Percentiles rank a stretch among this genome's conserved stretches.
Evolutionary conservation across 2,329 filamentous ascomycete species (phyloP).

Genomic region (Hypoxylon sp.): DNA sequence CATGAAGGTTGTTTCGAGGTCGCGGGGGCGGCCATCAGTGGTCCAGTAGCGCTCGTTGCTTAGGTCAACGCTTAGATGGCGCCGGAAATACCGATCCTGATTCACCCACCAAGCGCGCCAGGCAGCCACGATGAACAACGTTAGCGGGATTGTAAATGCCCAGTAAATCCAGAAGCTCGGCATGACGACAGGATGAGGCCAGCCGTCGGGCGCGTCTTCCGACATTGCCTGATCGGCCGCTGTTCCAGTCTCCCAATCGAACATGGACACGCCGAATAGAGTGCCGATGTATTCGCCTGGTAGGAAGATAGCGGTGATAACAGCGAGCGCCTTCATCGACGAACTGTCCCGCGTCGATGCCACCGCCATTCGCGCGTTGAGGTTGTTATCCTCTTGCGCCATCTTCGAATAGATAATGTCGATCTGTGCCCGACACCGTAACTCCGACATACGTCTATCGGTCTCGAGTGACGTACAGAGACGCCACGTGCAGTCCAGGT

Average conservation of each 20-base stretch:
- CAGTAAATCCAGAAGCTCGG: conserved; percentile 64
- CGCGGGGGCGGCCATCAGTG: conserved; percentile 59
- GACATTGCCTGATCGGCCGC: conserved; percentile 52
- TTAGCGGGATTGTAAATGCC: conserved; percentile 62
- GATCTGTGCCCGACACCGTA: conserved; percentile 63
- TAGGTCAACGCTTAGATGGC: conserved; percentile 63
- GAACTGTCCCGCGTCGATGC: conserved; percentile 78
- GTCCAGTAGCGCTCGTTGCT: conserved; percentile 66
- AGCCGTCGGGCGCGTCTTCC: conserved; percentile 52
- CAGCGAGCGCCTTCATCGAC: conserved; percentile 64
- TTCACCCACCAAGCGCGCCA: conserved; percentile 66
- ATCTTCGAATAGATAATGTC: conserved; percentile 67
- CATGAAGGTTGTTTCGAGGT: conserved; percentile 60
- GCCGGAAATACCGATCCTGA: conserved; percentile 63
- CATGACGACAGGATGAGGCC: conserved; percentile 56
- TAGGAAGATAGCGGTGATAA: conserved; percentile 65
- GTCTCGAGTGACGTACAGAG: conserved; percentile 63
- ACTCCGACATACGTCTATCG: conserved; percentile 63
- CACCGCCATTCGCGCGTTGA: conserved; percentile 74
- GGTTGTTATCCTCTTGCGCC: conserved; percentile 65
- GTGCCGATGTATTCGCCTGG: conserved; percentile 64
- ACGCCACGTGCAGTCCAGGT: conserved; percentile 61
- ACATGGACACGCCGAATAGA: conserved; percentile 64
- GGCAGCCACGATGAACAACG: conserved; percentile 58
- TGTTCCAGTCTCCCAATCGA: conserved; percentile 58